Evolutionary conservation across 768 basidiomycete species (phyloP).

Genomic region (Cubamyces sp.): DNA sequence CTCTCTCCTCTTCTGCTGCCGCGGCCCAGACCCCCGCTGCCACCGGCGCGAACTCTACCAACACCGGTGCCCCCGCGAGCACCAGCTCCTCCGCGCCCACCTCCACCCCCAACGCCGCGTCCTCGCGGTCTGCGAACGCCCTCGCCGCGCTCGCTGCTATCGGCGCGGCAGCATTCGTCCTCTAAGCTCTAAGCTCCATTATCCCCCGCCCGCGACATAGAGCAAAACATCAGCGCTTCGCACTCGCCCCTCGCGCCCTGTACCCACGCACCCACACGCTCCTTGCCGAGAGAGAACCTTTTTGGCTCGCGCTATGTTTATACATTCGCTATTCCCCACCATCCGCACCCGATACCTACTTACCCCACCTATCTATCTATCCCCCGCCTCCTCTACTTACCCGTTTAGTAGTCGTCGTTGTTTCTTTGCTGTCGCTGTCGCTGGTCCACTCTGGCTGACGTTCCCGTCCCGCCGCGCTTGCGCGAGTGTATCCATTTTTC

Average conservation of each 20-base stretch:
- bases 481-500: not conserved
- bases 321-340: slow-evolving; percentile 13
- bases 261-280: not conserved
- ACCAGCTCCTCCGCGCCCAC: slow-evolving; percentile 9
- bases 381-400: not conserved
- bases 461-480: not conserved
- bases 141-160: slow-evolving; percentile 47
- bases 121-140: slow-evolving; percentile 39
- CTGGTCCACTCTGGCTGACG: not conserved
- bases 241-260: slow-evolving; percentile 9
- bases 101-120: slow-evolving; percentile 28
- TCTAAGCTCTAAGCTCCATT: slow-evolving; percentile 46
- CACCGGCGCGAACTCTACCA: slow-evolving; percentile 12
- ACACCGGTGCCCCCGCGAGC: slow-evolving; percentile 19
- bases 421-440: not conserved
- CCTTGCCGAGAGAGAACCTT: slow-evolving; percentile 6
- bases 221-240: not conserved
- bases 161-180: slow-evolving; percentile 48
- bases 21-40: not conserved
- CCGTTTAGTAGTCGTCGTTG: not conserved
- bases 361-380: not conserved
- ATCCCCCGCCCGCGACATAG: not conserved
- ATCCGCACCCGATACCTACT: slow-evolving; percentile 2
- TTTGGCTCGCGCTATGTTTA: slow-evolving; percentile 24
- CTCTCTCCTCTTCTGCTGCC: slow-evolving; percentile 39